Conservation (phyloP, 768 basidiomycete species). For the Scleroderma bovista region DNA sequence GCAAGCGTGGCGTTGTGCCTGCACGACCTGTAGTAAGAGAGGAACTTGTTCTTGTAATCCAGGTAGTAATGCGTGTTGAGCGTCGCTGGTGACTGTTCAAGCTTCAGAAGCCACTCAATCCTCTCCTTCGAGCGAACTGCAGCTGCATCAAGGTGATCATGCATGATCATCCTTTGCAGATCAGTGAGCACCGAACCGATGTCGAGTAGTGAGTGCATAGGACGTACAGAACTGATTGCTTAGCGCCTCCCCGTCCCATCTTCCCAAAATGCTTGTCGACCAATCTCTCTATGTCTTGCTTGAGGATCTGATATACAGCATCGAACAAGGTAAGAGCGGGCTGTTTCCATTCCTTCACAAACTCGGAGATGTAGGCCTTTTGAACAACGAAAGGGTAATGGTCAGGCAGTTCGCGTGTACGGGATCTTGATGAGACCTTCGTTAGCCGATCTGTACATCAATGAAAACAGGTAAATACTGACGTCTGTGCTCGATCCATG, state of each 20-base stretch:
- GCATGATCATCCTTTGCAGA: slow-evolving; percentile 39
- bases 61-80: slow-evolving; percentile 47
- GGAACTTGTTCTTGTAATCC: slow-evolving; percentile 46
- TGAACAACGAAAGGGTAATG: slow-evolving; percentile 62
- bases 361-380: slow-evolving; percentile 39
- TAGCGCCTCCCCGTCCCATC: slow-evolving; percentile 49
- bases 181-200: background rate
- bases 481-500: slow-evolving; percentile 41
- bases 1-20: slow-evolving; percentile 8
- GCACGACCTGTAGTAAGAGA: slow-evolving; percentile 40
- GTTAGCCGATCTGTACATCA: background rate
- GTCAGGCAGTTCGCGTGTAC: slow-evolving; percentile 66
- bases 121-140: slow-evolving; percentile 33
- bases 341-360: slow-evolving; percentile 42
- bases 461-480: slow-evolving; percentile 12
- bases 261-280: slow-evolving; percentile 44
- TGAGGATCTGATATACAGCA: slow-evolving; percentile 32
- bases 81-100: slow-evolving; percentile 48
- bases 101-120: slow-evolving; percentile 43
- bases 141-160: slow-evolving; percentile 45
- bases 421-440: slow-evolving; percentile 39
- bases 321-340: slow-evolving; percentile 48
- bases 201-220: background rate
- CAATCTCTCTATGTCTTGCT: slow-evolving; percentile 36
- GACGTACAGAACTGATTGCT: slow-evolving; percentile 43